A percentile compares a stretch with the other conserved stretches of the same genome.
phyloP scores from a whole-genome alignment of 1,139 yeast species.

The Kodamaea arcana region DNA sequence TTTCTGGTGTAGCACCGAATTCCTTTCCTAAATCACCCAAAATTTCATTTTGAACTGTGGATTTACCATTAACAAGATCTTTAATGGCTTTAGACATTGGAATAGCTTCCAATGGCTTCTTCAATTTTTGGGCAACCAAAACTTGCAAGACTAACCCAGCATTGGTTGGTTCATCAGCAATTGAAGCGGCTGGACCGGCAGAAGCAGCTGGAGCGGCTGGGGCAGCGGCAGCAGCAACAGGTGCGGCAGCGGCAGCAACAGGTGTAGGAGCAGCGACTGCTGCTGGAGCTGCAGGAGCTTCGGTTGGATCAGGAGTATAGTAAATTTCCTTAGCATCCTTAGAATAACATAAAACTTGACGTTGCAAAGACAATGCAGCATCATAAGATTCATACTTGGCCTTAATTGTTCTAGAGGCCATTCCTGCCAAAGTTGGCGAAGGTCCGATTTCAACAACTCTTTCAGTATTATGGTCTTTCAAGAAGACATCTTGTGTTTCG shows the following conservation, averaged over 20 bases:
- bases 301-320: slow-evolving; percentile 85
- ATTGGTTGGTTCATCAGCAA: slow-evolving; percentile 86
- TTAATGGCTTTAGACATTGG: slow-evolving; percentile 91
- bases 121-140: slow-evolving; percentile 90
- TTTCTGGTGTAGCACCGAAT: slow-evolving; percentile 96
- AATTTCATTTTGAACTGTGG: slow-evolving; percentile 96
- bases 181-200: slow-evolving; percentile 68
- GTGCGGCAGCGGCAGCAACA: slow-evolving; percentile 37
- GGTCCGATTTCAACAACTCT: slow-evolving; percentile 98
- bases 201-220: slow-evolving; percentile 57
- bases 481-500: slow-evolving; percentile 96
- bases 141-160: slow-evolving; percentile 82
- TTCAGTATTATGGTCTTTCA: slow-evolving; percentile 91
- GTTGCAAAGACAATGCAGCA: slow-evolving; percentile 93
- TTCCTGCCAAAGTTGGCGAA: slow-evolving; percentile 96
- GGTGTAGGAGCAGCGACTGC: slow-evolving; percentile 21
- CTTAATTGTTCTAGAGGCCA: slow-evolving; percentile 96
- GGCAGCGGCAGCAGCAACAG: slow-evolving; percentile 43
- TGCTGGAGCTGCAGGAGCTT: slow-evolving; percentile 43
- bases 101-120: slow-evolving; percentile 80
- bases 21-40: slow-evolving; percentile 98
- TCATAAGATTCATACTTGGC: slow-evolving; percentile 96
- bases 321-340: slow-evolving; percentile 95
- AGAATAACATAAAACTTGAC: slow-evolving; percentile 93
- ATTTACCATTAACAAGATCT: slow-evolving; percentile 96